Conservation (phyloP, 805 yeast genomes). For the Lipomyces oligophaga region DNA sequence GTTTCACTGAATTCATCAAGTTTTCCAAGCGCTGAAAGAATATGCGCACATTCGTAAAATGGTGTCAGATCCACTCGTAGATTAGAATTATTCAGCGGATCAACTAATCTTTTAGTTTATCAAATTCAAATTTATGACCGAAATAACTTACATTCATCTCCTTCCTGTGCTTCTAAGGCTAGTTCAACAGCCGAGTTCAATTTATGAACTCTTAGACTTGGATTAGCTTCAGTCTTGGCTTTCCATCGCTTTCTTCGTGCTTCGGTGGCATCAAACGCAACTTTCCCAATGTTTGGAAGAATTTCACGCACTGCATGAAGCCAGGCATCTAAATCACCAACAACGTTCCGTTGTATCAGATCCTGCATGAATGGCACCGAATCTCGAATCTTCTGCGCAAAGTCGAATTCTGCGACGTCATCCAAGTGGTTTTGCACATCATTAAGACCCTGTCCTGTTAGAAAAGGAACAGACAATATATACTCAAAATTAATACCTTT, state of each 20-base stretch:
- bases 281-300: conserved; percentile 51
- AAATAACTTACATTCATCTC: conserved; percentile 34
- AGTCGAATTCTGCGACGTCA: conserved; percentile 63
- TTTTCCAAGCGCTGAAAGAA: conserved; percentile 70
- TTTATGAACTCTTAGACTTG: conserved; percentile 52
- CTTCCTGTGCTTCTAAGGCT: conserved; percentile 57
- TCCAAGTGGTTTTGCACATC: conserved; percentile 68
- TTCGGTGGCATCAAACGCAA: conserved; percentile 52
- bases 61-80: conserved; percentile 60
- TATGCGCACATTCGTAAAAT: conserved; percentile 76
- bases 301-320: conserved; percentile 44
- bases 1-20: conserved; percentile 56
- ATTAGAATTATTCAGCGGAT: conserved; percentile 48
- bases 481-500: conserved; percentile 38
- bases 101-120: conserved; percentile 30
- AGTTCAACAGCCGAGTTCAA: conserved; percentile 84
- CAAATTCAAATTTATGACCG: not conserved
- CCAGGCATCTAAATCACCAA: conserved; percentile 58
- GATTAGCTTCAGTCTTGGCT: conserved; percentile 43
- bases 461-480: not conserved
- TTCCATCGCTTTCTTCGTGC: conserved; percentile 61
- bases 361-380: conserved; percentile 73
- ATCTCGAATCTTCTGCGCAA: conserved; percentile 60
- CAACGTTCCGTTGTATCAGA: conserved; percentile 69
- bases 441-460: conserved; percentile 49